Conservation (phyloP, 2,329 filamentous ascomycete species). For the Aspergillus aculeatus region DNA sequence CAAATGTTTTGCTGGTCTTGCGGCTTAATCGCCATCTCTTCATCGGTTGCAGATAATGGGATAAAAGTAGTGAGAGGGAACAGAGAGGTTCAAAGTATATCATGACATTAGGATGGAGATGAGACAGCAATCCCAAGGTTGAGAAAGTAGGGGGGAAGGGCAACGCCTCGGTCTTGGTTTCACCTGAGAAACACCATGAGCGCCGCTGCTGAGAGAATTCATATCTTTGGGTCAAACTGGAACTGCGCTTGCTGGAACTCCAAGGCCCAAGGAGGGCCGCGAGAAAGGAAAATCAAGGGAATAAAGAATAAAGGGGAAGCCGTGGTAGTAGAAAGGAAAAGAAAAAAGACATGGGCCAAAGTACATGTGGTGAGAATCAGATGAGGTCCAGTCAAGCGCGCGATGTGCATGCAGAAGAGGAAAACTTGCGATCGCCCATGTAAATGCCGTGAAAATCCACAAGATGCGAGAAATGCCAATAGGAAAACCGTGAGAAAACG, state of each 20-base stretch:
- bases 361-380: conserved; percentile 23
- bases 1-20: background rate
- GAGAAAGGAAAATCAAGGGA: conserved; percentile 3
- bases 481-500: conserved; percentile 20
- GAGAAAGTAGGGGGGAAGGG: conserved; percentile 9
- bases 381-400: conserved; percentile 15
- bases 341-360: conserved; percentile 14
- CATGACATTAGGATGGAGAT: conserved; percentile 8
- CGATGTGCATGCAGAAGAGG: conserved; percentile 14
- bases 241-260: conserved; percentile 1
- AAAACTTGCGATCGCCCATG: conserved; percentile 18
- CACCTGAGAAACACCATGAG: conserved; percentile 30
- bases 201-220: conserved; percentile 31
- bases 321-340: conserved; percentile 8
- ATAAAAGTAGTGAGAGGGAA: conserved; percentile 15
- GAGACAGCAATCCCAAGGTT: background rate
- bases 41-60: conserved; percentile 24
- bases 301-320: background rate
- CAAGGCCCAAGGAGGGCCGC: background rate
- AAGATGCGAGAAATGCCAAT: conserved; percentile 34
- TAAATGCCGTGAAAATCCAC: conserved; percentile 24
- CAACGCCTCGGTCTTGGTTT: conserved; percentile 24
- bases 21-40: conserved; percentile 27
- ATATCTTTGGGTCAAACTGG: conserved; percentile 16
- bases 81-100: conserved; percentile 3